Base-by-base conservation (phyloP, 2,329 filamentous ascomycete genomes). In the Epichloe elymi region DNA sequence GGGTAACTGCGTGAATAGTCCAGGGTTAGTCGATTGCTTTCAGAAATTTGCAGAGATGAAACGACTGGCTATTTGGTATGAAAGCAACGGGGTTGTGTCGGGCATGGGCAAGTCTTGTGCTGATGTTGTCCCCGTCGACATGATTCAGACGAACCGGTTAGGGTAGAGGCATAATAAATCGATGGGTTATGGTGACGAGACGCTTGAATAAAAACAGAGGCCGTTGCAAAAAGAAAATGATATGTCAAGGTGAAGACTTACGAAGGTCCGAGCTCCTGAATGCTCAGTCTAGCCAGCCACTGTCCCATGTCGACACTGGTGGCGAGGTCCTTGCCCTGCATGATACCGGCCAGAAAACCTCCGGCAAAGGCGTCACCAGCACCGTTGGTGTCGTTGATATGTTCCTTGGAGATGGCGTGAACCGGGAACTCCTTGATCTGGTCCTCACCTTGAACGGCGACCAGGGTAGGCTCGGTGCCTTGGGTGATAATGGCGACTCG, bases 331-430 rank as follows among this genome's bases (percentile, higher is more conserved):
- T 93, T 87, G 69, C 86, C 88, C 70, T 91, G 77, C 55, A 95
- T 83, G 57, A 97, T 75, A 65, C 90, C 93, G 49, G 93, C 93
- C 51, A 88, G 76, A 72, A 98, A 89, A 57, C 93, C 93, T 65
- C 89, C 93, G 53, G 93, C 91, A 64, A 98, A 98, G 49, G 93
- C 91, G 67, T 98, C 93, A 67, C 89, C 93, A 55, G 93, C 93
- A 66, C 93, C 93, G 66, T 91, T 97, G 69, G 91, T 97, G 73
- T 98, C 93, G 70, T 86, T 86, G 71, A 98, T 97, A 72, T 86
- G 74, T 48, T 80, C 77, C 67, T 79, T 74, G 58, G 80, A 75
- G 61, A 98, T 91, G 60, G 80, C 75, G 67, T 87, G 88, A 48
- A 98, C 89, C 19, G 83, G 78, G 74, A 83, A 93, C 67, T 86